These are phyloP conservation scores for Colletotrichum coccodes DNA, from an alignment of 2,329 filamentous ascomycete genomes.

Conservation along the genomic window DNA sequence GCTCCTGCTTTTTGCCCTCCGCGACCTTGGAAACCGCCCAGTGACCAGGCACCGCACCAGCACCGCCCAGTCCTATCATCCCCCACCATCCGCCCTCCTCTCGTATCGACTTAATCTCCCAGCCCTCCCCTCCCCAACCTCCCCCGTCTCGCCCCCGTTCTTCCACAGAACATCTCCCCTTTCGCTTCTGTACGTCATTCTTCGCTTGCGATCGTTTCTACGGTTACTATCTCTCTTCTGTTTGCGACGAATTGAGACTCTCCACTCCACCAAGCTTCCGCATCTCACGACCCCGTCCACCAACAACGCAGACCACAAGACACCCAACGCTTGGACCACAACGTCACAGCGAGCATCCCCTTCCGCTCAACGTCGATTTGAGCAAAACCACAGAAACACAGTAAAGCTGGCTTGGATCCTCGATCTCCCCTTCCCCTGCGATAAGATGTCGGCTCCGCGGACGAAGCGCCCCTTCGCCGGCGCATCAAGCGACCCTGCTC, in stretches of 20 bases:
- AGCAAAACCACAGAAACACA: not conserved
- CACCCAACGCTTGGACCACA: conserved; percentile 10
- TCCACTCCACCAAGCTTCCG: conserved; percentile 30
- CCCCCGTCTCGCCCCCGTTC: not conserved
- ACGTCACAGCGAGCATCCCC: not conserved
- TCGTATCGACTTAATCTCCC: conserved; percentile 16
- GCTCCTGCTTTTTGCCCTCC: conserved; percentile 10
- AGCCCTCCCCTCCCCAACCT: not conserved
- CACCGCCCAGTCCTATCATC: not conserved
- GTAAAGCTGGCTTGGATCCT: conserved; percentile 5
- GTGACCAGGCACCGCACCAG: not conserved
- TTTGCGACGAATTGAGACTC: conserved; percentile 20
- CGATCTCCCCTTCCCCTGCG: conserved; percentile 2
- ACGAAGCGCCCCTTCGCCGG: conserved; percentile 72
- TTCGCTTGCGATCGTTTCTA: conserved; percentile 26
- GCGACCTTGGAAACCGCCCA: conserved; percentile 14
- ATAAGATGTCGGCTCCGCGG: conserved; percentile 61
- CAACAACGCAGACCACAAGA: not conserved
- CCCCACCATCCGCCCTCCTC: conserved; percentile 2
- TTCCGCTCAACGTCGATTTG: not conserved
- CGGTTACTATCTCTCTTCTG: conserved; percentile 4
- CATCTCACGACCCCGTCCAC: conserved; percentile 2
- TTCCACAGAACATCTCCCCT: conserved; percentile 12
- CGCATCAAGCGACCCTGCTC: conserved; percentile 65
- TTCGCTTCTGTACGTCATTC: conserved; percentile 22